Evolutionary conservation across 1,139 yeast genomes (phyloP).

Genomic region (Geotrichum restrictum): DNA sequence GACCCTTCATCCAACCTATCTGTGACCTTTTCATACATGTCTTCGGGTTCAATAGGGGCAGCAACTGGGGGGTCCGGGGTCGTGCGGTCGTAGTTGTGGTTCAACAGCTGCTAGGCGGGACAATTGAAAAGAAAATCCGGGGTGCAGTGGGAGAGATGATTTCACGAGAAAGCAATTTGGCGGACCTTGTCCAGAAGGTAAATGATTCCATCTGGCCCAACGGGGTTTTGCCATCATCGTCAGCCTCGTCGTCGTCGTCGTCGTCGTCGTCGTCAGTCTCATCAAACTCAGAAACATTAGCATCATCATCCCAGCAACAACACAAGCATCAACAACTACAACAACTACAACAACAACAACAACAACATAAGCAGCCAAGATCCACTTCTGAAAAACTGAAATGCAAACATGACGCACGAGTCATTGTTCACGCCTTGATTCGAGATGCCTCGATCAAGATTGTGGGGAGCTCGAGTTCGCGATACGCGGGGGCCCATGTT

Average conservation of each 20-base stretch:
- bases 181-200: conserved; percentile 45
- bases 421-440: conserved; percentile 55
- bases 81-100: conserved; percentile 74
- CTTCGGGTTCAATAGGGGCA: conserved; percentile 63
- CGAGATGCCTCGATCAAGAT: conserved; percentile 66
- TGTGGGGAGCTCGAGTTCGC: conserved; percentile 66
- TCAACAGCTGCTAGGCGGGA: conserved; percentile 83
- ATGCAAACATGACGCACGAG: conserved; percentile 56
- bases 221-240: conserved; percentile 39
- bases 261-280: conserved; percentile 20
- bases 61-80: conserved; percentile 69
- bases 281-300: no score
- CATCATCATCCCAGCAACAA: no score
- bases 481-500: conserved; percentile 55
- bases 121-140: conserved; percentile 70
- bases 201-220: conserved; percentile 62
- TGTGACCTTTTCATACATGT: conserved; percentile 69
- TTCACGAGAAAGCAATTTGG: conserved; percentile 46
- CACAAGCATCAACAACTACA: no score
- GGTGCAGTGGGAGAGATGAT: conserved; percentile 40
- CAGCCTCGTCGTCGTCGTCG: conserved; percentile 25
- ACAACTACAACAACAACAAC: no score
- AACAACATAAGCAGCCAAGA: conserved; percentile 43
- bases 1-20: conserved; percentile 71
- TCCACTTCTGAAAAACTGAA: conserved; percentile 51